Percentiles rank a stretch among this genome's conserved stretches.
phyloP scores from a whole-genome alignment of 1,139 yeast species.

The Tardiomyces depauwii region DNA sequence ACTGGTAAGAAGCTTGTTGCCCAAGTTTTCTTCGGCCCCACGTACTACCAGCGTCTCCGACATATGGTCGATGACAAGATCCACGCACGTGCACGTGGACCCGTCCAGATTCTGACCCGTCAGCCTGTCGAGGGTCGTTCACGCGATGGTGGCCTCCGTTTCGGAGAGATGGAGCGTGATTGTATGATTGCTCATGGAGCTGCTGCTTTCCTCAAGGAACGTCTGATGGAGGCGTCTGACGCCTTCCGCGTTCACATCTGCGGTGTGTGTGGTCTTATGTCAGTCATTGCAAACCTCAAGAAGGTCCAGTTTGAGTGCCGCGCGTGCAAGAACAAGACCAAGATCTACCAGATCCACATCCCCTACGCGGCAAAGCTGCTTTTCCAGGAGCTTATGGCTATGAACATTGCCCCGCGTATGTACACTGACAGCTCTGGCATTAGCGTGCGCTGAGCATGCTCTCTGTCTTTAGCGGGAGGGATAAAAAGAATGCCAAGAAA shows the following conservation, averaged over 20 bases:
- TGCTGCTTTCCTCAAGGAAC: conserved; percentile 92
- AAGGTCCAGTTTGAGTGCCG: conserved; percentile 98
- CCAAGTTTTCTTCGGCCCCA: conserved; percentile 97
- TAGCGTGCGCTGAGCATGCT: conserved; percentile 19
- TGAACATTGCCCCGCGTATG: conserved; percentile 60
- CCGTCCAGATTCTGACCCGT: conserved; percentile 94
- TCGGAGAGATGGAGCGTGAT: conserved; percentile 99
- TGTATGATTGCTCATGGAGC: conserved; percentile 99
- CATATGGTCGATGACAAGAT: conserved; percentile 99
- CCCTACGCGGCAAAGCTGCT: conserved; percentile 95
- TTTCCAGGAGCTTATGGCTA: conserved; percentile 98
- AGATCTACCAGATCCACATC: conserved; percentile 91
- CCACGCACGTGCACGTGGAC: conserved; percentile 99
- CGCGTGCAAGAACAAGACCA: conserved; percentile 96
- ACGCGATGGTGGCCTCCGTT: conserved; percentile 98
- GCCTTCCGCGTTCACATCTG: conserved; percentile 97
- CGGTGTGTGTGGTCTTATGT: conserved; percentile 96
- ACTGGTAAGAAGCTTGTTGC: conserved; percentile 98
- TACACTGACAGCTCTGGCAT: conserved; percentile 32
- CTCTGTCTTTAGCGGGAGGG: too few relatives aligned
- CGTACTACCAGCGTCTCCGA: conserved; percentile 94
- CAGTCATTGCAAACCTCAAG: conserved; percentile 92
- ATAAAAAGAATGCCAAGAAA: too few relatives aligned
- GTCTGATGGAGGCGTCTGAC: conserved; percentile 98
- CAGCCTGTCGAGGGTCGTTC: conserved; percentile 99